Evolutionary conservation across 768 basidiomycete genomes (phyloP), one percentile per base, ranked within the genome.

Genomic region (Boletus rubescentipes): DNA sequence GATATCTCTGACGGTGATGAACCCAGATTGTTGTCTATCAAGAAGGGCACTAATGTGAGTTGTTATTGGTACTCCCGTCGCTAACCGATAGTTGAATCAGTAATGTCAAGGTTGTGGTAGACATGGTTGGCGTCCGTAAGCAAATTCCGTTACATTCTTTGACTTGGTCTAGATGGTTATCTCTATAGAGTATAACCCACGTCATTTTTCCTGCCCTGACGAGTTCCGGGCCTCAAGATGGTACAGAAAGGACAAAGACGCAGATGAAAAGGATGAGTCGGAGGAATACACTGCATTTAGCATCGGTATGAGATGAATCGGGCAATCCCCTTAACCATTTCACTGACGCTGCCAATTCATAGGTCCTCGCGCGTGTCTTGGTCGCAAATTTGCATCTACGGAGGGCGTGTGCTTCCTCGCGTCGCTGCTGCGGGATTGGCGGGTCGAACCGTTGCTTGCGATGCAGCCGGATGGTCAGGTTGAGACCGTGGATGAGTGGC

Each of bases 361-460:
- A 76, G 79, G 79, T 43, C 80, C 81, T 30, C 75, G 82, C 15
- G 60, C 65, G 15, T 86, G 84, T 55, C 67, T 83, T 12, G 84
- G 83, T 5, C 70, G 79, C 29, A 80, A 76, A 55, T 85, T 86
- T 58, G 80, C 83, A 3, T 72, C 74, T 1, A 75, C 72, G 0
- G 82, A 85, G 60, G 72, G 75, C 2, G 75, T 84, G 16, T 76
- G 74, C 45, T 80, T 85, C 70, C 72, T 85, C 18, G 73, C 80
- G 1, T 66, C 73, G 60, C 60, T 84, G 9, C 64, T 84, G 20
- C 72, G 79, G 16, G 83, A 84, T 41, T 85, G 77, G 77, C 73
- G 67, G 29, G 62, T 85, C 11, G 75, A 79, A 46, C 79, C 81
- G 1, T 49, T 75, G n/a, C 62, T 83, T 26, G 45, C 58, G 20